A percentile compares a stretch with the other conserved stretches of the same genome.
Evolutionary conservation across 1,284 basidiomycete genomes (phyloP).

Genomic region (Fomitopsis betulina): DNA sequence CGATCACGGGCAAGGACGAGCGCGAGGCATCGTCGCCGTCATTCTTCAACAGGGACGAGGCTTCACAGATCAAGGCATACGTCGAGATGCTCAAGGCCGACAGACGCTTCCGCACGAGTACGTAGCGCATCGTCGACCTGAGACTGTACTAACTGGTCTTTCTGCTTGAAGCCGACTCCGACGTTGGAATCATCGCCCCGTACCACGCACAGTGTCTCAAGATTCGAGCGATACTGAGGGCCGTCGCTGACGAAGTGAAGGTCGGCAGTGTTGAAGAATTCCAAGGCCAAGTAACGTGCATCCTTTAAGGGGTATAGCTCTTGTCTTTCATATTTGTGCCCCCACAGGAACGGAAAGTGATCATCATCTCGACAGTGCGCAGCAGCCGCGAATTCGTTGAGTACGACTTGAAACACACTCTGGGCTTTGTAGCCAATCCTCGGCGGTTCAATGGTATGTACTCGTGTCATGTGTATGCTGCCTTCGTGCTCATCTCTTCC

Average conservation of each 20-base stretch:
- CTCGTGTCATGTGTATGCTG: background rate
- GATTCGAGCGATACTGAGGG: slow-evolving; percentile 30
- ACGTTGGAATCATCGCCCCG: slow-evolving; percentile 60
- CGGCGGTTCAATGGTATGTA: slow-evolving; percentile 58
- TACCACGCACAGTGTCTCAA: slow-evolving; percentile 58
- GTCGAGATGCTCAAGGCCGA: slow-evolving; percentile 29
- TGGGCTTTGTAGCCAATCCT: slow-evolving; percentile 61
- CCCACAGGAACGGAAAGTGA: slow-evolving; percentile 53
- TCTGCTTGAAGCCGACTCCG: slow-evolving; percentile 29
- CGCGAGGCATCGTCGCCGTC: slow-evolving; percentile 60
- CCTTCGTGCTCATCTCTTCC: background rate
- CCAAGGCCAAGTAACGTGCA: slow-evolving; percentile 50
- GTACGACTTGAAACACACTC: slow-evolving; percentile 50
- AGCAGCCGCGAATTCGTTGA: slow-evolving; percentile 53
- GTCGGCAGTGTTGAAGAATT: slow-evolving; percentile 67
- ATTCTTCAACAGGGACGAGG: slow-evolving; percentile 62
- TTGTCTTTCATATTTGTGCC: background rate
- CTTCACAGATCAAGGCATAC: slow-evolving; percentile 48
- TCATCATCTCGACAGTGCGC: slow-evolving; percentile 64
- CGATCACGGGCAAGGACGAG: slow-evolving; percentile 53
- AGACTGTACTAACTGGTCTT: background rate
- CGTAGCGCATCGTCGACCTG: slow-evolving; percentile 12
- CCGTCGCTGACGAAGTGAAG: slow-evolving; percentile 37
- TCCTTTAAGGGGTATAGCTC: background rate
- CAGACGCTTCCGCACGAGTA: slow-evolving; percentile 35